These are phyloP conservation scores for Botryosphaeria agaves DNA, from an alignment of 2,329 filamentous ascomycete species.

Conservation along the genomic window DNA sequence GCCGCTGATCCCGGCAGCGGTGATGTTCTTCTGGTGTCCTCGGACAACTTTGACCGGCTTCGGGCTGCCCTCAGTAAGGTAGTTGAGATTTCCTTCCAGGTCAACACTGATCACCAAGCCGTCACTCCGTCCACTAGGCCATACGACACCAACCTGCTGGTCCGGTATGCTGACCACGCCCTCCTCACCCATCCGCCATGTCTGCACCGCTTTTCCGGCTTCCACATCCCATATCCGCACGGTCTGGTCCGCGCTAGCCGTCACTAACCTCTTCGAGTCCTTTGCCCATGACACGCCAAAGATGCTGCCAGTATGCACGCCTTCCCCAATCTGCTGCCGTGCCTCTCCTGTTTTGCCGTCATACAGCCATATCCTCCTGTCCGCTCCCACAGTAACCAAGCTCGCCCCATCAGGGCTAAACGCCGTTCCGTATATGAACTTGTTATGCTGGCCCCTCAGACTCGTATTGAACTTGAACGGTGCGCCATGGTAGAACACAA, in stretches of 20 bases:
- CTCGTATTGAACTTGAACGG: slow-evolving; percentile 95
- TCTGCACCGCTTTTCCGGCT: slow-evolving; percentile 56
- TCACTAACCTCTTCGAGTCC: slow-evolving; percentile 75
- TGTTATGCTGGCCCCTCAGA: slow-evolving; percentile 59
- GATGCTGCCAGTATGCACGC: slow-evolving; percentile 82
- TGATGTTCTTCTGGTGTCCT: slow-evolving; percentile 85
- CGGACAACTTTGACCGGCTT: slow-evolving; percentile 57
- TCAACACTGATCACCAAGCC: slow-evolving; percentile 81
- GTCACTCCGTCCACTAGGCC: slow-evolving; percentile 67
- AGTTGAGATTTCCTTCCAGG: slow-evolving; percentile 77
- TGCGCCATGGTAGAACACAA: slow-evolving; percentile 85
- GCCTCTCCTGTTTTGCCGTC: slow-evolving; percentile 90
- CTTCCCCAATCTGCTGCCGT: slow-evolving; percentile 58
- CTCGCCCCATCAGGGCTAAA: slow-evolving; percentile 77
- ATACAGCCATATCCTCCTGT: slow-evolving; percentile 83
- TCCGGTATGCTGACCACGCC: slow-evolving; percentile 54
- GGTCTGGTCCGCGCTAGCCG: slow-evolving; percentile 84
- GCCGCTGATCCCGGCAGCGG: slow-evolving; percentile 46
- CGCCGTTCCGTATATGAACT: slow-evolving; percentile 73
- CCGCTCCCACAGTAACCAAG: slow-evolving; percentile 81
- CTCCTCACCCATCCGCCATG: slow-evolving; percentile 70
- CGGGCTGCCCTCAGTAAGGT: slow-evolving; percentile 55
- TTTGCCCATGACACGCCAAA: slow-evolving; percentile 81
- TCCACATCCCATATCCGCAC: slow-evolving; percentile 90
- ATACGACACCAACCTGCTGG: slow-evolving; percentile 90